Percentiles rank a stretch among this genome's conserved stretches.
Evolutionary conservation across 768 basidiomycete genomes (phyloP).

Genomic region (Lactifluus subvellereus): DNA sequence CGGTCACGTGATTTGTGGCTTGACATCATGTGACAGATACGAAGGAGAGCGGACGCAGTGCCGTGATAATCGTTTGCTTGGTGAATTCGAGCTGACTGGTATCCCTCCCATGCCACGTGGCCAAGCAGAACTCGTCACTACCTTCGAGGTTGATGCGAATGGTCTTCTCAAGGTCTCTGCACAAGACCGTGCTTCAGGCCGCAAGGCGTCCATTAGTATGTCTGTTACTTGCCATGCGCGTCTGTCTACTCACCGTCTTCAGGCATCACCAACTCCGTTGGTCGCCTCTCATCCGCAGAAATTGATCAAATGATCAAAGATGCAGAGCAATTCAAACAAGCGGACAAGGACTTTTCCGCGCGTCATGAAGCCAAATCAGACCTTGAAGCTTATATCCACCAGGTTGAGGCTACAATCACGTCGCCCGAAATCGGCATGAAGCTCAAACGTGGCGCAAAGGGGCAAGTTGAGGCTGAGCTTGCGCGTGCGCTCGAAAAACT

Average conservation of each 20-base stretch:
- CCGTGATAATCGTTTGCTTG: slow-evolving; percentile 97
- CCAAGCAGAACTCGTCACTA: slow-evolving; percentile 98
- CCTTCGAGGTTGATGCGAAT: slow-evolving; percentile 99
- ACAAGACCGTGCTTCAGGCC: slow-evolving; percentile 96
- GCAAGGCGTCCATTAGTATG: slow-evolving; percentile 96
- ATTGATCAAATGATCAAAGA: slow-evolving; percentile 99
- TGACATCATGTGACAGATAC: slow-evolving; percentile 46
- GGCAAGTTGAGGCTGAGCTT: slow-evolving; percentile 94
- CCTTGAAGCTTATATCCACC: slow-evolving; percentile 95
- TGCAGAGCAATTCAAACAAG: slow-evolving; percentile 94
- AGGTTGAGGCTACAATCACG: slow-evolving; percentile 93
- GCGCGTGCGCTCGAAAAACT: slow-evolving; percentile 97
- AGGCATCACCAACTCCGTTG: slow-evolving; percentile 99
- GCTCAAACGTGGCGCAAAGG: slow-evolving; percentile 95
- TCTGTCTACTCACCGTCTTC: slow-evolving; percentile 18
- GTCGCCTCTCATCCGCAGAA: slow-evolving; percentile 93
- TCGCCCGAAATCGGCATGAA: slow-evolving; percentile 97
- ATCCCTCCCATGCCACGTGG: slow-evolving; percentile 99
- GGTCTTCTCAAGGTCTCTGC: slow-evolving; percentile 99
- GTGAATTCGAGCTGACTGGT: slow-evolving; percentile 98
- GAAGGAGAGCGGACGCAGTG: slow-evolving; percentile 99
- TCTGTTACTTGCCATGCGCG: slow-evolving; percentile 23
- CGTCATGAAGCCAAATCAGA: slow-evolving; percentile 98
- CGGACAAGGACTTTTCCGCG: slow-evolving; percentile 96
- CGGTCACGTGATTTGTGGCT: neutral